Percentiles rank a stretch among this genome's conserved stretches.
Conservation (phyloP, 768 basidiomycete genomes). For the Suillus spraguei region DNA sequence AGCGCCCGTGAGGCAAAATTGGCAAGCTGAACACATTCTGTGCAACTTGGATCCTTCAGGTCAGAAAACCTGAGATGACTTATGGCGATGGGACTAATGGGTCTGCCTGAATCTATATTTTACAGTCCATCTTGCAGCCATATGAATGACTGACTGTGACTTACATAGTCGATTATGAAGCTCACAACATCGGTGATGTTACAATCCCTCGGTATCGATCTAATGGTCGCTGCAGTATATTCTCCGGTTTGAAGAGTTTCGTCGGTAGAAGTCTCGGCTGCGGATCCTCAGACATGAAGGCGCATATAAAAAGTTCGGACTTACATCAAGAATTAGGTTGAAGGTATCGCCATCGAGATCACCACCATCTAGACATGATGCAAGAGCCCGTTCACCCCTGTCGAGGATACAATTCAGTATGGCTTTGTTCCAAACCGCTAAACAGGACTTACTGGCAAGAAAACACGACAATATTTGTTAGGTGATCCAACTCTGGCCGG, state of each 20-base stretch:
- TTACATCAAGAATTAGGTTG: slow-evolving; percentile 46
- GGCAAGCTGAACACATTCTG: slow-evolving; percentile 58
- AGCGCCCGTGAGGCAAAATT: slow-evolving; percentile 61
- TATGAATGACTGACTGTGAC: neutral
- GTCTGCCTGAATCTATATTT: slow-evolving; percentile 29
- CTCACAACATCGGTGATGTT: slow-evolving; percentile 68
- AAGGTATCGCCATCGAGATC: slow-evolving; percentile 71
- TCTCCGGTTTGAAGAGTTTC: slow-evolving; percentile 35
- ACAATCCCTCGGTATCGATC: slow-evolving; percentile 46
- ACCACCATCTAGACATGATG: slow-evolving; percentile 66
- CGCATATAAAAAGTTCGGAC: slow-evolving; percentile 6
- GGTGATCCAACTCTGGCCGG: slow-evolving; percentile 38
- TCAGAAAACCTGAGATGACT: slow-evolving; percentile 72
- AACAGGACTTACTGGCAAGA: slow-evolving; percentile 40
- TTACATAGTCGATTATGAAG: slow-evolving; percentile 72
- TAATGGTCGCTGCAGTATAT: slow-evolving; percentile 51
- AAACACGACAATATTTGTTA: slow-evolving; percentile 52
- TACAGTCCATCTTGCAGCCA: neutral
- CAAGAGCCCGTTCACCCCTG: slow-evolving; percentile 54
- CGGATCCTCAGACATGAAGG: neutral
- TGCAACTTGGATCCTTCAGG: slow-evolving; percentile 41
- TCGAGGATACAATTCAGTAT: too few species aligned
- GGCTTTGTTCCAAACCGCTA: neutral
- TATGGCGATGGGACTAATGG: slow-evolving; percentile 60
- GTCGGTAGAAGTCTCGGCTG: slow-evolving; percentile 36